These are phyloP conservation scores for Auricularia auricula-judae DNA, from an alignment of 768 basidiomycete genomes.

Conservation along the genomic window DNA sequence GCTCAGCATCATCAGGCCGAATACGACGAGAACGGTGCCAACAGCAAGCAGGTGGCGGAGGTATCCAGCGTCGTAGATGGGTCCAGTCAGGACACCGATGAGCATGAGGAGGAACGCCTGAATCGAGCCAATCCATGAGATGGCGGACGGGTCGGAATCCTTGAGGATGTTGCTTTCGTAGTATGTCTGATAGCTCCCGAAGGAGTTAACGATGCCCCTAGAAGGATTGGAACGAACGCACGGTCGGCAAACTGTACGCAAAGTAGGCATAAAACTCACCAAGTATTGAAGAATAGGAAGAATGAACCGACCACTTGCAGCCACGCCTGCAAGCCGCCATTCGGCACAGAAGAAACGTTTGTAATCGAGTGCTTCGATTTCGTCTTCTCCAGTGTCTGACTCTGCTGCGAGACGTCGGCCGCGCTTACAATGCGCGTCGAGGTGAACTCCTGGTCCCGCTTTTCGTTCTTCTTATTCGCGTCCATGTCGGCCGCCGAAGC, in stretches of 20 bases:
- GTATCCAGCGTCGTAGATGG: constrained; percentile 9
- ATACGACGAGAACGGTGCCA: constrained; percentile 3
- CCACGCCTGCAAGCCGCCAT: neutral
- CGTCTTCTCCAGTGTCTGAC: too few relatives aligned
- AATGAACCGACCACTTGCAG: neutral
- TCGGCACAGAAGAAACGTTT: neutral
- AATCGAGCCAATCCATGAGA: constrained; percentile 10
- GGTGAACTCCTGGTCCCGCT: too few relatives aligned
- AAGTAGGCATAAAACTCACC: too few relatives aligned
- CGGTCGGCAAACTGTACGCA: too few relatives aligned
- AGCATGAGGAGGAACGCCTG: constrained; percentile 6
- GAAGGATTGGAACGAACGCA: too few relatives aligned
- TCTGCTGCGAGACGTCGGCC: too few relatives aligned
- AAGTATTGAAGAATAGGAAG: neutral
- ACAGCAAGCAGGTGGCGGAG: neutral
- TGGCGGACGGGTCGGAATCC: neutral
- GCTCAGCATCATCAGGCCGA: neutral
- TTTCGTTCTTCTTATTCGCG: too few relatives aligned
- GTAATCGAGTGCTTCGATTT: too few relatives aligned
- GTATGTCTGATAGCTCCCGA: neutral
- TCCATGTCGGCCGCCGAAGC: too few relatives aligned
- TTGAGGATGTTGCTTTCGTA: neutral
- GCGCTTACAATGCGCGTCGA: too few relatives aligned
- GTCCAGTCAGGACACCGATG: constrained; percentile 2
- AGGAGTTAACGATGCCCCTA: neutral